phyloP scores from a whole-genome alignment of 768 basidiomycete species.

The Russula virescens region DNA sequence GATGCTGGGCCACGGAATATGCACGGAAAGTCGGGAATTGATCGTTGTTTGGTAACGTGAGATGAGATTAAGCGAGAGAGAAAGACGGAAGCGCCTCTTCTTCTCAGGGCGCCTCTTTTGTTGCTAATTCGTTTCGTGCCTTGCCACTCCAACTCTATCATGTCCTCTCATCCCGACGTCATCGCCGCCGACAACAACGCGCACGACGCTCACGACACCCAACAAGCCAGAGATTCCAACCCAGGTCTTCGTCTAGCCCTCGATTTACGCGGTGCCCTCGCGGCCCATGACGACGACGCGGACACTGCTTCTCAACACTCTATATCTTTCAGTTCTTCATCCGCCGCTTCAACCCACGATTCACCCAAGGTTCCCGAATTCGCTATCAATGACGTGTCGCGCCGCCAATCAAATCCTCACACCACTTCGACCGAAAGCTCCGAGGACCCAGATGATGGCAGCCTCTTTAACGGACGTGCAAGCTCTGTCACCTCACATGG shows the following conservation, averaged over 20 bases:
- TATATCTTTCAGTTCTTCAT: conserved; percentile 60
- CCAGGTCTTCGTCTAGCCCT: conserved; percentile 5
- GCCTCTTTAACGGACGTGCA: conserved; percentile 8
- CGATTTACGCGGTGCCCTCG: conserved; percentile 24
- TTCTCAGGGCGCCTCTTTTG: not conserved
- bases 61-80: not conserved
- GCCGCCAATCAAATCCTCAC: conserved; percentile 41
- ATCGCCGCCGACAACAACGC: conserved; percentile 6
- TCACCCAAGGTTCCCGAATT: conserved; percentile 27
- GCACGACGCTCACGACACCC: conserved; percentile 6
- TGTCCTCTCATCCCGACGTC: not conserved
- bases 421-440: conserved; percentile 29
- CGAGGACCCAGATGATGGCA: conserved; percentile 14
- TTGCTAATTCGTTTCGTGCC: not conserved
- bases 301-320: conserved; percentile 79
- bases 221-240: not conserved
- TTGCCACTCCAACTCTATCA: not conserved
- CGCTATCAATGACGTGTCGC: conserved; percentile 21
- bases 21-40: too few relatives aligned
- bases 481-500: conserved; percentile 18
- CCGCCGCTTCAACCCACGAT: conserved; percentile 48
- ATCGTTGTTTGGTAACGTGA: not conserved
- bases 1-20: not conserved
- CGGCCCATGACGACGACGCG: conserved; percentile 47
- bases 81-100: not conserved